Percentiles rank a stretch among this genome's conserved stretches.
Evolutionary conservation across 1,284 basidiomycete species (phyloP).

Genomic region (Cutaneotrichosporon sp.): DNA sequence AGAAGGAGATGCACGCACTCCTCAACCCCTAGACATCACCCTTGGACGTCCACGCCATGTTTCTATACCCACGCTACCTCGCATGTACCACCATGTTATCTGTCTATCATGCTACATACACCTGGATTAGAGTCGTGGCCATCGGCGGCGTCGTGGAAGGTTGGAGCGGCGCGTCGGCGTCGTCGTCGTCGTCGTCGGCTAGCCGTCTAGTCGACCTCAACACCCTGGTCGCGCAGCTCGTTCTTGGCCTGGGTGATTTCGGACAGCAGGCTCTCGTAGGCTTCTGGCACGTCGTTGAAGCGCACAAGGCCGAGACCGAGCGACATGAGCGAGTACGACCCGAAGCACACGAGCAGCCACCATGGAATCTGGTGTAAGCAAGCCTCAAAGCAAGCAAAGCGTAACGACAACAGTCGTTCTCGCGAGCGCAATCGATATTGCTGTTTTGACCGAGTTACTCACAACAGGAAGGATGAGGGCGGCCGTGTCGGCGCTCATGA

Average conservation of each 20-base stretch:
- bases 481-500: slow-evolving; percentile 52
- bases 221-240: slow-evolving; percentile 60
- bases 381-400: no score
- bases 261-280: slow-evolving; percentile 61
- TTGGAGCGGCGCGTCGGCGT: no score
- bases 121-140: no score
- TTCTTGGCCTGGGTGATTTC: slow-evolving; percentile 64
- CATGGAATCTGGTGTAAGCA: slow-evolving; percentile 57
- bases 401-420: neutral
- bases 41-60: no score
- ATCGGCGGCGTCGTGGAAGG: no score
- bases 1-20: slow-evolving; percentile 75
- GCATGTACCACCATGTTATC: slow-evolving; percentile 9
- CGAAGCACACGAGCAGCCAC: slow-evolving; percentile 69
- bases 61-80: neutral
- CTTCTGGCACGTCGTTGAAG: slow-evolving; percentile 68
- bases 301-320: slow-evolving; percentile 66
- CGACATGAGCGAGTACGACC: slow-evolving; percentile 65
- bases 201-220: slow-evolving; percentile 58
- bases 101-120: slow-evolving; percentile 5
- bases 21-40: slow-evolving; percentile 57
- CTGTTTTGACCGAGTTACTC: slow-evolving; percentile 20
- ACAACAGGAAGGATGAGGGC: slow-evolving; percentile 61
- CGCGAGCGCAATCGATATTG: no score
- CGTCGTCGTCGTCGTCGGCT: no score